Conservation (phyloP, 352 stramenopile genomes). For the Blastocystis sp. region DNA sequence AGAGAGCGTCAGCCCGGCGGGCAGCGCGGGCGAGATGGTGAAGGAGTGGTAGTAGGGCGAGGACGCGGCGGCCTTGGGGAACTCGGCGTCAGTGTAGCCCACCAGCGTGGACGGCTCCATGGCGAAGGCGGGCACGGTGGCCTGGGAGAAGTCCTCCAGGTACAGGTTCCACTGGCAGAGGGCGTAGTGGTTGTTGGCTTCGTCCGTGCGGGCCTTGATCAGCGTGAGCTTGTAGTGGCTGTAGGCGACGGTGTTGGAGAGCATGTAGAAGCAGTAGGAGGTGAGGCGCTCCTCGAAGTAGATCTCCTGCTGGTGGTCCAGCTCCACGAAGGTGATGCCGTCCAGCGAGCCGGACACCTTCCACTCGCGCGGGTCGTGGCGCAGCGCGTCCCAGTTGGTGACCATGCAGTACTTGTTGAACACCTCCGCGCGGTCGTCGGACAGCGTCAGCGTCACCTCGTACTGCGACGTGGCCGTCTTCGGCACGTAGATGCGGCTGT, state of each 20-base stretch:
- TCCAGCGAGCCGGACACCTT: conserved; percentile 19
- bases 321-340: background rate
- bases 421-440: background rate
- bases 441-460: background rate
- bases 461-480: background rate
- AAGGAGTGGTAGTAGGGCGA: conserved; percentile 9
- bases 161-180: background rate
- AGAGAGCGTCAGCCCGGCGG: no score
- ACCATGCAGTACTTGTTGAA: background rate
- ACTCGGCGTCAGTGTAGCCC: background rate
- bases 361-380: conserved; percentile 15
- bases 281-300: background rate
- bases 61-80: background rate
- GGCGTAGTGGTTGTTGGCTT: background rate
- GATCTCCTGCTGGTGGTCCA: background rate
- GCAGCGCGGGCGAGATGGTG: background rate
- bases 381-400: background rate
- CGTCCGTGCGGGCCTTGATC: background rate
- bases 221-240: background rate
- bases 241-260: conserved; percentile 38
- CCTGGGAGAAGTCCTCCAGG: conserved; percentile 8
- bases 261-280: conserved; percentile 60
- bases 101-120: conserved; percentile 15
- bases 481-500: background rate
- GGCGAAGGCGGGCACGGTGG: background rate